Evolutionary conservation across 2,329 filamentous ascomycete genomes (phyloP).

Genomic region (Ceratocystis destructans): DNA sequence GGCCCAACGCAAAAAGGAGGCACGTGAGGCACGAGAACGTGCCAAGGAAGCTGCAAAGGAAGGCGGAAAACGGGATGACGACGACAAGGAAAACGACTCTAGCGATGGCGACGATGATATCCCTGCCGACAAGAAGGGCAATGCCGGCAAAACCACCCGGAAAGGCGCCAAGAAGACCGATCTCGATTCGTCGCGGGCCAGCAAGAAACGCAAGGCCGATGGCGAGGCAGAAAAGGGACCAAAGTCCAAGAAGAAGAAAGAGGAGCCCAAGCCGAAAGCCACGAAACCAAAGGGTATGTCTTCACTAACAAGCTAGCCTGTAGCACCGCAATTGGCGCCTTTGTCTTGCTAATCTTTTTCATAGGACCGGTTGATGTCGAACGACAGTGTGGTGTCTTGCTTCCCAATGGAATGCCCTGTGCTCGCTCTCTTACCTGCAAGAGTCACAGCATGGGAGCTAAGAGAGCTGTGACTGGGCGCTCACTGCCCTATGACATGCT

Average conservation of each 20-base stretch:
- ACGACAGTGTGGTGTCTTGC: slow-evolving; percentile 76
- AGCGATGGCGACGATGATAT: slow-evolving; percentile 34
- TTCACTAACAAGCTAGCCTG: neutral
- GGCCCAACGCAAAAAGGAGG: slow-evolving; percentile 62
- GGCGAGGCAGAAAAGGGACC: slow-evolving; percentile 66
- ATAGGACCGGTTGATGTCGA: slow-evolving; percentile 80
- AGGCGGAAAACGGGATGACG: slow-evolving; percentile 39
- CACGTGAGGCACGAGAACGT: slow-evolving; percentile 54
- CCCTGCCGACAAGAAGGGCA: slow-evolving; percentile 31
- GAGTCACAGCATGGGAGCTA: slow-evolving; percentile 88
- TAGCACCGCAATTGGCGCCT: neutral
- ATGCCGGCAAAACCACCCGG: slow-evolving; percentile 36
- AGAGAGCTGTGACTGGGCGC: slow-evolving; percentile 72
- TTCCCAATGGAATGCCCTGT: slow-evolving; percentile 76
- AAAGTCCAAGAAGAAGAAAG: slow-evolving; percentile 89
- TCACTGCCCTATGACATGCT: slow-evolving; percentile 89
- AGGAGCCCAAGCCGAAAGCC: slow-evolving; percentile 70
- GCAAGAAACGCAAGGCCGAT: slow-evolving; percentile 68
- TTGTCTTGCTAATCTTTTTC: slow-evolving; percentile 19
- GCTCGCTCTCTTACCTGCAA: slow-evolving; percentile 86
- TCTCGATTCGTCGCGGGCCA: slow-evolving; percentile 46
- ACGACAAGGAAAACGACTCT: slow-evolving; percentile 36
- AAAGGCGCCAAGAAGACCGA: slow-evolving; percentile 54
- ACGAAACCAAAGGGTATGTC: slow-evolving; percentile 64
- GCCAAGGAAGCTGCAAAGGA: slow-evolving; percentile 48